Percentiles rank a stretch among this genome's conserved stretches.
Evolutionary conservation across 768 basidiomycete genomes (phyloP).

Genomic region (Hebeloma cylindrosporum): DNA sequence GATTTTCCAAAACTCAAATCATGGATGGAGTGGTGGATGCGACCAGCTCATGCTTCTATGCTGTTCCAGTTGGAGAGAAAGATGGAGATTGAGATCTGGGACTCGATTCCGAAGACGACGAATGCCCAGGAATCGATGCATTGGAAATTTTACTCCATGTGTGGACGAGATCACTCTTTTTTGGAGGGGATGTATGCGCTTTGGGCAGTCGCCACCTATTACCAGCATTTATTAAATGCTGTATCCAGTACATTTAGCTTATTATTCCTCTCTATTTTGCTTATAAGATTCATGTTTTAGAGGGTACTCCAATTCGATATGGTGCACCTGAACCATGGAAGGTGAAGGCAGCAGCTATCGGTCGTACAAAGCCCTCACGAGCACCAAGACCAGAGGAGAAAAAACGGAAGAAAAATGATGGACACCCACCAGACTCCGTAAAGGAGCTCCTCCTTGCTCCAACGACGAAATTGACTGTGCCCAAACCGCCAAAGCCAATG

Average conservation of each 20-base stretch:
- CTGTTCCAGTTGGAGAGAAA: constrained; percentile 19
- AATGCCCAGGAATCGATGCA: constrained; percentile 34
- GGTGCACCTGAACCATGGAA: constrained; percentile 18
- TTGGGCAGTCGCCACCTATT: constrained; percentile 1
- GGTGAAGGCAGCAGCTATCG: constrained; percentile 1
- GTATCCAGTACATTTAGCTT: too few relatives aligned
- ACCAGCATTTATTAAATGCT: constrained; percentile 6
- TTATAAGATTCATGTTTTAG: constrained; percentile 9
- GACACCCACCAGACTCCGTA: constrained; percentile 17
- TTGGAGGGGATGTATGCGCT: constrained; percentile 16
- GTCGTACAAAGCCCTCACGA: constrained; percentile 15
- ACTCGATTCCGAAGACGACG: constrained; percentile 23
- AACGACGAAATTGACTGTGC: not conserved
- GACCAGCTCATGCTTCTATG: constrained; percentile 25
- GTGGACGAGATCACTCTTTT: constrained; percentile 19
- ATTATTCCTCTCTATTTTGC: too few relatives aligned
- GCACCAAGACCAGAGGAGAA: not conserved
- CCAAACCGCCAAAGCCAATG: not conserved
- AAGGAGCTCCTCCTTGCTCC: constrained; percentile 9
- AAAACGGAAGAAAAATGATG: constrained; percentile 25
- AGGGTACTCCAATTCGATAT: constrained; percentile 11
- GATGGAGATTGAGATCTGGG: constrained; percentile 21
- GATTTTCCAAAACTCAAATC: constrained; percentile 20
- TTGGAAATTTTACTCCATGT: constrained; percentile 25
- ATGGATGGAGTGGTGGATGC: constrained; percentile 36